These are phyloP conservation scores for Handroanthus guayacan DNA, from an alignment of 257 asterid species.

Conservation along the genomic window DNA sequence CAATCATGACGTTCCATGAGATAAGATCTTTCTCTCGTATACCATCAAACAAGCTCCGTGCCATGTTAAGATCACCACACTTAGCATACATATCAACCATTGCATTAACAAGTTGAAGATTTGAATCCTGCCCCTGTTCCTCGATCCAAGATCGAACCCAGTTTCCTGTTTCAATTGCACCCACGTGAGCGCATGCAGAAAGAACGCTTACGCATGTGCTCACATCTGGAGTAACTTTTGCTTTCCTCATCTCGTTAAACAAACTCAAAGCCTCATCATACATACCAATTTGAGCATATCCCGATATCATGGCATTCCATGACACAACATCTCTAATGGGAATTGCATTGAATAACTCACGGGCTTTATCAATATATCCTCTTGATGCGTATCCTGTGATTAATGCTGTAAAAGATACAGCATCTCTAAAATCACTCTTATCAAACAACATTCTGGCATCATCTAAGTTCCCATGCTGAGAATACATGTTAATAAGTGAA, in stretches of 20 bases:
- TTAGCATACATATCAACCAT: constrained; percentile 63
- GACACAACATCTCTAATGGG: constrained; percentile 53
- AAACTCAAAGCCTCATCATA: constrained; percentile 48
- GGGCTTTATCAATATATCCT: constrained; percentile 49
- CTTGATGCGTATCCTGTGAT: constrained; percentile 50
- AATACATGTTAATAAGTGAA: constrained; percentile 56
- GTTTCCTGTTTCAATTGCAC: constrained; percentile 41
- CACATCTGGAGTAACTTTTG: constrained; percentile 40
- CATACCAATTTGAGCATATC: constrained; percentile 48
- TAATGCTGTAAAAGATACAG: constrained; percentile 56
- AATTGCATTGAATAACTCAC: constrained; percentile 44
- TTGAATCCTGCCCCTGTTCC: constrained; percentile 43
- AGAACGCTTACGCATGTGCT: constrained; percentile 54
- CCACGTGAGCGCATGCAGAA: constrained; percentile 48
- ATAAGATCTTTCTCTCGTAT: constrained; percentile 45
- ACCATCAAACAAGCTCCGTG: constrained; percentile 42
- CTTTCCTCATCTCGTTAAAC: constrained; percentile 49
- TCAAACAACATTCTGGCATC: constrained; percentile 56
- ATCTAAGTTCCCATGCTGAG: constrained; percentile 45
- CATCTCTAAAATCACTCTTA: constrained; percentile 46
- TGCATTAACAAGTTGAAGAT: constrained; percentile 51
- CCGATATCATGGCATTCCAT: constrained; percentile 60
- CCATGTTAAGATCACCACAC: constrained; percentile 48
- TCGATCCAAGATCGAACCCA: constrained; percentile 47
- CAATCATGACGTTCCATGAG: constrained; percentile 64